A percentile compares a stretch with the other conserved stretches of the same genome.
Evolutionary conservation across 176 grass and related monocot species (phyloP).

Genomic region (Avena eriantha): DNA sequence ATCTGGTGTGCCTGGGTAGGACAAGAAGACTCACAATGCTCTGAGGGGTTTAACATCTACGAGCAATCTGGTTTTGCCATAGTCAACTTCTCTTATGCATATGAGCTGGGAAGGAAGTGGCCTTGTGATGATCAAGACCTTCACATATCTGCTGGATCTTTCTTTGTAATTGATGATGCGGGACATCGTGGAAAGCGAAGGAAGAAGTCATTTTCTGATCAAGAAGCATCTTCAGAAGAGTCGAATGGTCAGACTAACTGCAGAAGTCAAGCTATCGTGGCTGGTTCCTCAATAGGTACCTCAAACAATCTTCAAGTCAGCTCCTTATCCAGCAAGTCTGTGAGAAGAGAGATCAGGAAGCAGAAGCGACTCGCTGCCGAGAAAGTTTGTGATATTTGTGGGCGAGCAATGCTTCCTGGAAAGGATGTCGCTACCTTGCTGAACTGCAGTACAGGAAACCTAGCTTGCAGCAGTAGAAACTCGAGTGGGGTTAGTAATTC

Average conservation of each 20-base stretch:
- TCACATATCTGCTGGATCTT: constrained; percentile 68
- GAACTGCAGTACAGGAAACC: constrained; percentile 82
- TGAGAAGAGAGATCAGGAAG: constrained; percentile 79
- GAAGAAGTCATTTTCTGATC: constrained; percentile 95
- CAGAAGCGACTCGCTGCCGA: constrained; percentile 84
- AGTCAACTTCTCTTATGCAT: constrained; percentile 84
- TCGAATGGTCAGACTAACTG: constrained; percentile 49
- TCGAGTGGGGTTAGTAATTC: constrained; percentile 74
- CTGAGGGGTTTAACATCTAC: constrained; percentile 16
- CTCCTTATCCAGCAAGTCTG: constrained; percentile 64
- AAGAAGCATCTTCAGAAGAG: constrained; percentile 76
- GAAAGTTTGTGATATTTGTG: constrained; percentile 97
- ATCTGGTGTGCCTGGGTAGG: constrained; percentile 98
- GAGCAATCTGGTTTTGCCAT: constrained; percentile 75
- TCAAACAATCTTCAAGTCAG: constrained; percentile 53
- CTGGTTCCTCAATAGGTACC: constrained; percentile 38
- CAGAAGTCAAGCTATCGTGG: constrained; percentile 44
- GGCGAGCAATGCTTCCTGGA: constrained; percentile 82
- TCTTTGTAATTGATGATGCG: constrained; percentile 82
- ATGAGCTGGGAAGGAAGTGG: constrained; percentile 85
- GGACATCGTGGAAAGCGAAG: constrained; percentile 70
- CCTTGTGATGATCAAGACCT: constrained; percentile 67
- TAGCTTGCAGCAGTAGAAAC: constrained; percentile 96
- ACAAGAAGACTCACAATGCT: constrained; percentile 43
- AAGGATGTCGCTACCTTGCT: constrained; percentile 90